Base-by-base conservation (phyloP, 1,284 basidiomycete genomes). In the Moniliophthora roreri region DNA sequence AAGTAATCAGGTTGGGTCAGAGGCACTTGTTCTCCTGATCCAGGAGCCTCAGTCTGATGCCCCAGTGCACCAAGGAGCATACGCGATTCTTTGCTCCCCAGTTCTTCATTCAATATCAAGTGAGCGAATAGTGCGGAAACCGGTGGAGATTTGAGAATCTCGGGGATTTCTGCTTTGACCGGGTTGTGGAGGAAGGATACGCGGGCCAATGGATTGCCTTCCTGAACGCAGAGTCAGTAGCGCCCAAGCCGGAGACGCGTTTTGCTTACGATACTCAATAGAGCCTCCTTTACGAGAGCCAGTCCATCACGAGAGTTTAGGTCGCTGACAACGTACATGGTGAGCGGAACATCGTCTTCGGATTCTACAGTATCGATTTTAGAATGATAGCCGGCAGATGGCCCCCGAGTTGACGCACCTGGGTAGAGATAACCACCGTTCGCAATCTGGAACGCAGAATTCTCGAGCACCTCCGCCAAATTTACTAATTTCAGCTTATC, bases 311-410 rank as follows among this genome's bases (percentile, higher is more conserved):
- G 67, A 5, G 75, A 81, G 62, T 97, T 88, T 4, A 98, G 73
- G 67, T 98, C 91, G 1, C 87, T 90, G 4, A 97, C 72, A 28
- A 97, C 71, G 67, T 85, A 89, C 10, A 87, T 70, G 3, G 86
- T 83, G 39, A 82, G 54, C 0, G 73, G 70, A 11, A 77, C 59
- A n/a, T 64, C 55, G 13, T 73, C 70, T 1, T 68, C 24, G 4
- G 24, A 63, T 35, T 72, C 76, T 45, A 68, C 75, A 69, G 50
- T 47, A 45, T 55, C 35, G 34, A 32, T 8, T n/a, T 54, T 10
- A 52, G 36, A 28, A 41, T 8, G 9, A 37, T 35, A 41, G 24
- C 24, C 44, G 10, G 18, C 18, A 10, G 18, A 44, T 42, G 26
- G 15, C 35, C 21, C 1, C 16, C 38, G n/a, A 48, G 23, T 9